Conservation (phyloP, 2,329 filamentous ascomycete genomes). For the Ophiostoma ips region DNA sequence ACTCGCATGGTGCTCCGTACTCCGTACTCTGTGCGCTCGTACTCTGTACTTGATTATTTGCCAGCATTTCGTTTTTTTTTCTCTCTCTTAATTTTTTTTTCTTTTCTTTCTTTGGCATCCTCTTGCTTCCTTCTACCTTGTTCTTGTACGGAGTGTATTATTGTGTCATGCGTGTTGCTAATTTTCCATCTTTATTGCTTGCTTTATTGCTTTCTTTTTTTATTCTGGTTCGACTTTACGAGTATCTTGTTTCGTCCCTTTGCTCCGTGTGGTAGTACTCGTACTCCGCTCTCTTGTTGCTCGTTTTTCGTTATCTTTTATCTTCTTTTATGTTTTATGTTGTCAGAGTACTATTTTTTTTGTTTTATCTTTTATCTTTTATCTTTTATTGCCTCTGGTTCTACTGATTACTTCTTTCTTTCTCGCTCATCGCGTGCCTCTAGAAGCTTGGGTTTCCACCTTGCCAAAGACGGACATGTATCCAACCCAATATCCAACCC, state of each 20-base stretch:
- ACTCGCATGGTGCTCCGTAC: too few species aligned
- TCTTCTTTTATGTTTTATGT: not conserved
- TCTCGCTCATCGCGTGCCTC: too few species aligned
- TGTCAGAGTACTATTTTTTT: not conserved
- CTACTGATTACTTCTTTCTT: too few species aligned
- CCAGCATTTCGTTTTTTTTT: not conserved
- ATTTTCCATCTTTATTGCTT: too few species aligned
- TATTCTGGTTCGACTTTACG: not conserved
- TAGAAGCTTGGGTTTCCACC: too few species aligned
- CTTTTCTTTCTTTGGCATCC: not conserved
- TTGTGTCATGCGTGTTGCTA: too few species aligned
- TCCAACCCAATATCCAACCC: too few species aligned
- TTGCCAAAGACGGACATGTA: too few species aligned
- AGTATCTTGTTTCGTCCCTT: not conserved
- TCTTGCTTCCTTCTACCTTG: not conserved
- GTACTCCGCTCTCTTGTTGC: not conserved
- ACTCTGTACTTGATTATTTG: too few species aligned
- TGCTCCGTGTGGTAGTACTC: not conserved
- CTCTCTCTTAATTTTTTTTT: not conserved
- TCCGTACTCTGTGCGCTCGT: too few species aligned
- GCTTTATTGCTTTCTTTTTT: not conserved
- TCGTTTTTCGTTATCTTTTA: not conserved
- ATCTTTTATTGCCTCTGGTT: not conserved
- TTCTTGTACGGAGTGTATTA: not conserved
- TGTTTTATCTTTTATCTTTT: not conserved